Percentiles rank a stretch among this genome's conserved stretches.
Evolutionary conservation across 371 early-diverging fungal genomes (phyloP).

Genomic region (Choanephora cucurbitarum): DNA sequence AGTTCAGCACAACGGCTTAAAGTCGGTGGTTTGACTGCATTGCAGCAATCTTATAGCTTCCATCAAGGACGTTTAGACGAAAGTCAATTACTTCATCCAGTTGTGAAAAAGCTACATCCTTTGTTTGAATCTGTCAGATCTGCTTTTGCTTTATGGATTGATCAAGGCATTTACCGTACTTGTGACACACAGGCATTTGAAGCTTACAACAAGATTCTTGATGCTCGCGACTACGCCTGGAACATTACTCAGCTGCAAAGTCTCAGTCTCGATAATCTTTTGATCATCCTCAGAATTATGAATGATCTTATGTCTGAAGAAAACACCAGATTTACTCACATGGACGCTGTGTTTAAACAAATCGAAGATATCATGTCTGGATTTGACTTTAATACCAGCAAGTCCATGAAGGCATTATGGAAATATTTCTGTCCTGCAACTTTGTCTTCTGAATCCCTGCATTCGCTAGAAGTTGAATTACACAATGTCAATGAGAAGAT

Average conservation of each 20-base stretch:
- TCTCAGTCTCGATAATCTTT: slow-evolving; percentile 60
- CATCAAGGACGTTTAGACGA: slow-evolving; percentile 47
- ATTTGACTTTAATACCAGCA: slow-evolving; percentile 52
- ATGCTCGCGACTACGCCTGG: slow-evolving; percentile 65
- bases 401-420: slow-evolving; percentile 68
- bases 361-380: slow-evolving; percentile 42
- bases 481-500: slow-evolving; percentile 34
- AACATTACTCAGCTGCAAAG: slow-evolving; percentile 42
- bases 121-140: slow-evolving; percentile 39
- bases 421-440: slow-evolving; percentile 63
- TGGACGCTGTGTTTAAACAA: slow-evolving; percentile 14
- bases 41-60: slow-evolving; percentile 59
- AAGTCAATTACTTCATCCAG: slow-evolving; percentile 52
- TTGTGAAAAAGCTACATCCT: slow-evolving; percentile 47
- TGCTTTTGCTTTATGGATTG: slow-evolving; percentile 39
- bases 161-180: slow-evolving; percentile 23
- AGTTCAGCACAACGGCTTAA: slow-evolving; percentile 39
- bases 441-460: slow-evolving; percentile 51
- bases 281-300: slow-evolving; percentile 47
- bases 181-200: slow-evolving; percentile 31
- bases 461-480: slow-evolving; percentile 50
- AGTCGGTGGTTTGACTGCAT: slow-evolving; percentile 43
- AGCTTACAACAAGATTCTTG: slow-evolving; percentile 52
- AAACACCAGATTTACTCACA: slow-evolving; percentile 8
- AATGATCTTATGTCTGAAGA: slow-evolving; percentile 24